Evolutionary conservation across 1,139 yeast species (phyloP).

Genomic region (Taphrina wiesneri): DNA sequence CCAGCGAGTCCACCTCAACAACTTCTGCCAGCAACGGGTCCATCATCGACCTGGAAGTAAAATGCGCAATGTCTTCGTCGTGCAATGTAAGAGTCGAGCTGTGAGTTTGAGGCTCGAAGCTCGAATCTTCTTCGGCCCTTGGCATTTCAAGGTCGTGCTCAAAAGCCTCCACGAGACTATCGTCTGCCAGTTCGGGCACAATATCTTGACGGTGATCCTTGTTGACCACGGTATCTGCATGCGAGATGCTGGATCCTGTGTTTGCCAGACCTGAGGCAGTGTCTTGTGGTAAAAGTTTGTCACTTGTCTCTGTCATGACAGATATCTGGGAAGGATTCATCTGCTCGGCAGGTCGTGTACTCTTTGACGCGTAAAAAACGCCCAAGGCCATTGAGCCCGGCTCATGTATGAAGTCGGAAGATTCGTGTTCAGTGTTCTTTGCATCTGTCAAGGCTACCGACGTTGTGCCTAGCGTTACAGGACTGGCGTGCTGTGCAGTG

Average conservation of each 20-base stretch:
- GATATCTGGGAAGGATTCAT: not conserved
- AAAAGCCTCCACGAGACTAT: constrained; percentile 7
- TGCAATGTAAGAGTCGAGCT: too few relatives aligned
- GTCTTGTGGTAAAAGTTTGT: not conserved
- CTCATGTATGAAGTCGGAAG: too few relatives aligned
- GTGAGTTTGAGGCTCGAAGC: not conserved
- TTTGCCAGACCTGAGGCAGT: not conserved
- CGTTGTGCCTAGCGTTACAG: not conserved
- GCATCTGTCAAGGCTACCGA: not conserved
- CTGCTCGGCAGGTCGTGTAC: not conserved
- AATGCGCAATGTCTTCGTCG: too few relatives aligned
- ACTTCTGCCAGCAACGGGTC: too few relatives aligned
- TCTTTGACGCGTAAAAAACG: not conserved
- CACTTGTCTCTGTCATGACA: not conserved
- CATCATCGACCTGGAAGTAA: too few relatives aligned
- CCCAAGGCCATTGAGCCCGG: too few relatives aligned
- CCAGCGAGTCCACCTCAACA: too few relatives aligned
- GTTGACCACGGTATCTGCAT: not conserved
- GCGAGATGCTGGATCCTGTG: not conserved
- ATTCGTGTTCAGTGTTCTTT: not conserved
- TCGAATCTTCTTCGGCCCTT: not conserved
- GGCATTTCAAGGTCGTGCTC: constrained; percentile 7
- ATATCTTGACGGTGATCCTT: not conserved
- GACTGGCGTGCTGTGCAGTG: not conserved
- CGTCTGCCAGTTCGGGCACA: constrained; percentile 4